Evolutionary conservation across 495 filamentous ascomycete species (phyloP).

Genomic region (Xylaria palmicola): DNA sequence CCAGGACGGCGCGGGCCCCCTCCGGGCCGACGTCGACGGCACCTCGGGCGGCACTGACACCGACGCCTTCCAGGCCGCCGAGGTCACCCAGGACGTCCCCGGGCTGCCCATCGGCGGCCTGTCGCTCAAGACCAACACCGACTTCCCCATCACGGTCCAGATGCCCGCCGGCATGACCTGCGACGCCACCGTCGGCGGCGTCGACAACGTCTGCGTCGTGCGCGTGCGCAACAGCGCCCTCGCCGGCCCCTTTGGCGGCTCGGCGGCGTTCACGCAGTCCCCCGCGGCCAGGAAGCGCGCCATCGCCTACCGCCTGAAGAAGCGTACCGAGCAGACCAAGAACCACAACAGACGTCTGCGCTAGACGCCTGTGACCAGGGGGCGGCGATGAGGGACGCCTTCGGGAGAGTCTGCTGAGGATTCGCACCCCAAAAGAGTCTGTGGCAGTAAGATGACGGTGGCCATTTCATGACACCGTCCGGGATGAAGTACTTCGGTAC

Average conservation of each 20-base stretch:
- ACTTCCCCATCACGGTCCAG: conserved; percentile 56
- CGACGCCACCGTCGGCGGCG: conserved; percentile 51
- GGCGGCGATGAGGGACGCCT: neutral
- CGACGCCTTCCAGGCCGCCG: conserved; percentile 52
- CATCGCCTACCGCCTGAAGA: conserved; percentile 44
- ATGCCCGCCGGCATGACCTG: conserved; percentile 64
- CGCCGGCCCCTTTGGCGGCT: conserved; percentile 62
- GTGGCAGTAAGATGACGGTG: too few species aligned
- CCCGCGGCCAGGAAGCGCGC: conserved; percentile 48
- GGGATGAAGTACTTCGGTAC: too few species aligned
- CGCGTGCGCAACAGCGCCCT: conserved; percentile 55
- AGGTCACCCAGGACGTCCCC: conserved; percentile 59
- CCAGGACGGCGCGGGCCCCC: conserved; percentile 52
- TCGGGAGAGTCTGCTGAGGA: too few species aligned
- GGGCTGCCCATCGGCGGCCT: conserved; percentile 51
- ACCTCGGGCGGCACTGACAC: conserved; percentile 56
- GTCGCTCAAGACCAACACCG: conserved; percentile 48
- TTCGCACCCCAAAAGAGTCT: too few species aligned
- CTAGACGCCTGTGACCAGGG: neutral
- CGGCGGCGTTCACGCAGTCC: conserved; percentile 50
- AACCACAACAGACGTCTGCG: conserved; percentile 25
- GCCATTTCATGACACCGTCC: too few species aligned
- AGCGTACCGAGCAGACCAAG: conserved; percentile 27
- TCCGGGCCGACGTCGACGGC: conserved; percentile 48
- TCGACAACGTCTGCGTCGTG: conserved; percentile 56